A percentile compares a stretch with the other conserved stretches of the same genome.
Conservation (phyloP, 106 monocot genomes). For the Posidonia australis region DNA sequence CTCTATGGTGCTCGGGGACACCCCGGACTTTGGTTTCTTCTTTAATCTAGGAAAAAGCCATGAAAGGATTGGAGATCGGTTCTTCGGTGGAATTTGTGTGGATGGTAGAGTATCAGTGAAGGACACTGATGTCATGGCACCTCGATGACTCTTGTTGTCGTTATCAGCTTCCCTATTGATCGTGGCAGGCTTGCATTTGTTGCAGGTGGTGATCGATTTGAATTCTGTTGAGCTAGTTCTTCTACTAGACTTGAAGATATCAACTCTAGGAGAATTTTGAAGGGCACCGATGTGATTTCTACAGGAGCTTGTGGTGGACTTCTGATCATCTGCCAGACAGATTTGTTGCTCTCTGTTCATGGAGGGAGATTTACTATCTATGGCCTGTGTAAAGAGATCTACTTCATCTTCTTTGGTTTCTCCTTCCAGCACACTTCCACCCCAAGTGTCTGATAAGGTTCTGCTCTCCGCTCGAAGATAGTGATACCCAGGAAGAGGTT, state of each 20-base stretch:
- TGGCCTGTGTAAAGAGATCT: constrained; percentile 13
- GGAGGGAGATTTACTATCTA: constrained; percentile 6
- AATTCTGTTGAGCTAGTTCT: constrained; percentile 33
- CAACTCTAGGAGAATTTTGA: constrained; percentile 6
- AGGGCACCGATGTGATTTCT: constrained; percentile 1
- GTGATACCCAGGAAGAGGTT: constrained; percentile 36
- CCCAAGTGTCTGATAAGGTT: constrained; percentile 47
- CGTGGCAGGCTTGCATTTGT: constrained; percentile 40
- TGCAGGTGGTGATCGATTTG: constrained; percentile 33
- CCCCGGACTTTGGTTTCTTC: constrained; percentile 19
- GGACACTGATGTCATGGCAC: neutral
- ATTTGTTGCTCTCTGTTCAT: neutral
- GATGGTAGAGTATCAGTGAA: neutral
- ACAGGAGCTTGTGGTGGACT: constrained; percentile 13
- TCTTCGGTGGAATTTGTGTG: constrained; percentile 7
- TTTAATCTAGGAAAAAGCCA: constrained; percentile 18
- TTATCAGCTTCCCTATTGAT: constrained; percentile 20
- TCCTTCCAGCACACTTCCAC: constrained; percentile 27
- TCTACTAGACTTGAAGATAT: constrained; percentile 11
- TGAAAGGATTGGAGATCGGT: constrained; percentile 2
- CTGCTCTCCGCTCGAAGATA: constrained; percentile 34
- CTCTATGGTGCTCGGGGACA: neutral
- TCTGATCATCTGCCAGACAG: constrained; percentile 5
- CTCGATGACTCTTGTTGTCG: neutral
- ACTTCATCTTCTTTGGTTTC: constrained; percentile 32